Evolutionary conservation across 2,329 filamentous ascomycete genomes (phyloP).

Genomic region (Neonectria sp.): DNA sequence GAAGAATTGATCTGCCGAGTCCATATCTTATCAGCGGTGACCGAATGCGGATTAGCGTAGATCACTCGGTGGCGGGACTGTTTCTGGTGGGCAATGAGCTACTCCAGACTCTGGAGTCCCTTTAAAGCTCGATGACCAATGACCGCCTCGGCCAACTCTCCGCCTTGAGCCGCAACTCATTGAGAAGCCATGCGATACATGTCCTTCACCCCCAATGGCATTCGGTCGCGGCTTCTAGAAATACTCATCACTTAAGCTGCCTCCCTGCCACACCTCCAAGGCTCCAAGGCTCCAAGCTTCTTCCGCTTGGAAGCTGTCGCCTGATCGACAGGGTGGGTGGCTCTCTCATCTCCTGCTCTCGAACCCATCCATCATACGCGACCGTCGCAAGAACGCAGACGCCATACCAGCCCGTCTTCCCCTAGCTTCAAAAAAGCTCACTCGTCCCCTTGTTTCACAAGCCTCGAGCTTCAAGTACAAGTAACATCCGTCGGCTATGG

Average conservation of each 20-base stretch:
- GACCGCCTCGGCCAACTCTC: conserved; percentile 21
- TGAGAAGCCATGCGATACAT: conserved; percentile 32
- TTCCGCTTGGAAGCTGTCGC: conserved; percentile 11
- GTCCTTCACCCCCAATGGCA: conserved; percentile 29
- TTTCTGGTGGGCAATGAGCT: conserved; percentile 9
- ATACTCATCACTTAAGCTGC: neutral
- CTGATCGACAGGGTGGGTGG: conserved; percentile 16
- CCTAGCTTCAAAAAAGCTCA: neutral
- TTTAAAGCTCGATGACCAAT: conserved; percentile 20
- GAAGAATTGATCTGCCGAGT: conserved; percentile 26
- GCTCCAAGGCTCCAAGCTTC: neutral
- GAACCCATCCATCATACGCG: neutral
- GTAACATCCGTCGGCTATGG: conserved; percentile 58
- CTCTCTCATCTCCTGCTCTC: conserved; percentile 4
- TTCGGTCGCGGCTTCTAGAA: conserved; percentile 14
- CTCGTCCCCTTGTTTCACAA: neutral
- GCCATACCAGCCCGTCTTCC: neutral
- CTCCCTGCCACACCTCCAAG: neutral
- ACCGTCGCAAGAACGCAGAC: neutral
- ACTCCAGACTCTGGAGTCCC: conserved; percentile 18
- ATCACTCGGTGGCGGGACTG: conserved; percentile 15
- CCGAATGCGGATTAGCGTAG: conserved; percentile 34
- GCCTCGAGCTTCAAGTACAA: conserved; percentile 1
- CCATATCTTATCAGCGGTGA: conserved; percentile 45
- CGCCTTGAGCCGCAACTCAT: conserved; percentile 19